Evolutionary conservation across 2,329 filamentous ascomycete genomes (phyloP), one percentile per base, ranked within the genome.

Genomic region (Alternaria arbusti): DNA sequence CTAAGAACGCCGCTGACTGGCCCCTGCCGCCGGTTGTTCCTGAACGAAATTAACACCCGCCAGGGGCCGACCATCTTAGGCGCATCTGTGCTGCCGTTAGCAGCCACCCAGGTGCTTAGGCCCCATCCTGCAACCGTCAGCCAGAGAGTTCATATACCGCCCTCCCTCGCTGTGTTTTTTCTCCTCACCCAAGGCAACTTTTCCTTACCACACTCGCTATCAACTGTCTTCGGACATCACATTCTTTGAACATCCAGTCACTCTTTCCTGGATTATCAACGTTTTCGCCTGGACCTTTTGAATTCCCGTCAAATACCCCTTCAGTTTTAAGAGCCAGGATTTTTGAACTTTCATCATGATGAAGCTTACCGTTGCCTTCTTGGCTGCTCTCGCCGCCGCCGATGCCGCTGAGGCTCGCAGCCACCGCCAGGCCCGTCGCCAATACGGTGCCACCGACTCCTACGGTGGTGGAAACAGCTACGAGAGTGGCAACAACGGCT

Each of bases 161-260:
- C 62, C 55, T 61, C 59, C 55, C 64, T 60, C 23, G 32, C 54
- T 57, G 49, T 36, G 15, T 23, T 59, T 68, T 74, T 67, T 73
- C 63, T 65, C 30, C 63, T 68, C 74, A 65, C 74, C 71, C 74
- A 75, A 78, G 78, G 74, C 74, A 73, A 73, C 67, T 65, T 75
- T 75, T 73, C 65, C 73, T 78, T 71, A 64, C 51, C 63, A 78
- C 76, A 74, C 68, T 78, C 77, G 72, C 74, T 79, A 74, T 71
- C 49, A 55, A 65, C 68, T 74, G 69, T 75, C 67, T 68, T 74
- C 73, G 74, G 74, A 77, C 72, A 51, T 63, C 70, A 67, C 78
- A 68, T 69, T 80, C 76, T 75, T 78, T 73, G 62, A 73, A 69
- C 69, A 63, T 72, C 72, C 73, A 78, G 76, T 78, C 78, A 78